These are phyloP conservation scores for Neocallimastix lanati DNA, from an alignment of 192 early-diverging fungal genomes.

Conservation along the genomic window DNA sequence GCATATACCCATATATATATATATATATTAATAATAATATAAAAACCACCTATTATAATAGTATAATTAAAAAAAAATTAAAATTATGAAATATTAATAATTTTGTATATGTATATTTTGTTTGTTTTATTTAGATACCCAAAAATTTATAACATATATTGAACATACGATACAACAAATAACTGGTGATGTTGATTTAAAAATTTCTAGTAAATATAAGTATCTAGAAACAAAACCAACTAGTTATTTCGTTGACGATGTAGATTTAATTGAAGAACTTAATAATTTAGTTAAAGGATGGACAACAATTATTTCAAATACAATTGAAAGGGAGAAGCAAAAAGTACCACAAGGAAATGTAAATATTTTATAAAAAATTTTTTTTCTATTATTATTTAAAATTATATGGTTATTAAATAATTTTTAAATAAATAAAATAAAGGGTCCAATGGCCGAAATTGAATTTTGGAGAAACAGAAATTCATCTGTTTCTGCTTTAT, in stretches of 20 bases:
- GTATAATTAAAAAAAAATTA: too few relatives aligned
- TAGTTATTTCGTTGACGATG: neutral
- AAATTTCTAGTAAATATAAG: neutral
- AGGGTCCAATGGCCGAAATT: constrained; percentile 40
- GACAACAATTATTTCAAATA: neutral
- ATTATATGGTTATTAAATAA: too few relatives aligned
- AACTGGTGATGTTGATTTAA: neutral
- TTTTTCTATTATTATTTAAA: too few relatives aligned
- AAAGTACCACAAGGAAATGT: neutral
- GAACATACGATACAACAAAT: neutral
- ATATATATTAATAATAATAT: too few relatives aligned
- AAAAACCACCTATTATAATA: too few relatives aligned
- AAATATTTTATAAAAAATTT: neutral
- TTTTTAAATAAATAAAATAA: neutral
- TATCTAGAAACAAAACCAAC: neutral
- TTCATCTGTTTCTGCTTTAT: constrained; percentile 27
- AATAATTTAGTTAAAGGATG: neutral
- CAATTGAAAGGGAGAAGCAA: neutral
- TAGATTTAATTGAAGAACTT: neutral
- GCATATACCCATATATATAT: too few relatives aligned
- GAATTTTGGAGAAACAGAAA: constrained; percentile 43
- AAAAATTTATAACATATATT: neutral
- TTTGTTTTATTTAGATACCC: neutral
- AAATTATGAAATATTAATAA: too few relatives aligned
- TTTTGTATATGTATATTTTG: too few relatives aligned